These are phyloP conservation scores for Boletus eberwhitei DNA, from an alignment of 768 basidiomycete genomes.

Conservation along the genomic window DNA sequence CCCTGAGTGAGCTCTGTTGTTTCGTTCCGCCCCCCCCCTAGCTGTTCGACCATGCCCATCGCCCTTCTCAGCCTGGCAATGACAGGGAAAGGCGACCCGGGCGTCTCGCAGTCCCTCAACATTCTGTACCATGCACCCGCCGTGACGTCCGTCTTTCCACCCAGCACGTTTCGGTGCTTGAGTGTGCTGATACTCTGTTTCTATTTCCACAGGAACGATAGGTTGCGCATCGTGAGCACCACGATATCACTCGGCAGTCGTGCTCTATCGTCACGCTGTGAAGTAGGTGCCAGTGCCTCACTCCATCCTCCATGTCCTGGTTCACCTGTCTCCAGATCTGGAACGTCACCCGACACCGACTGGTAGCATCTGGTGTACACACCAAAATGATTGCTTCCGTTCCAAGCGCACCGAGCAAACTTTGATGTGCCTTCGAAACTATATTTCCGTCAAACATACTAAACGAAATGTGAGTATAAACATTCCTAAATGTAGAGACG, in stretches of 20 bases:
- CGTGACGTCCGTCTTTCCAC: constrained; percentile 29
- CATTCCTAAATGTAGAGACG: no score
- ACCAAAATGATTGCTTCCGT: constrained; percentile 48
- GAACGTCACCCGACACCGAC: constrained; percentile 48
- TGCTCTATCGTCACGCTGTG: constrained; percentile 45
- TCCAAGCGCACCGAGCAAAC: constrained; percentile 10
- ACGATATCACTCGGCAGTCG: constrained; percentile 49
- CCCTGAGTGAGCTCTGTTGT: background rate
- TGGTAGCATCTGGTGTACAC: constrained; percentile 54
- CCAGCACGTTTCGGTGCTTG: background rate
- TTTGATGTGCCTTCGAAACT: constrained; percentile 11
- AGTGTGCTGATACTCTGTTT: background rate
- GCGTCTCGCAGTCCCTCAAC: constrained; percentile 52
- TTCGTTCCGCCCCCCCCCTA: constrained; percentile 18
- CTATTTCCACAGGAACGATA: constrained; percentile 40
- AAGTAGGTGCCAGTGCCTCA: constrained; percentile 34
- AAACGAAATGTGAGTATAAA: constrained; percentile 1
- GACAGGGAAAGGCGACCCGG: constrained; percentile 23
- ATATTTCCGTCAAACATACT: constrained; percentile 9
- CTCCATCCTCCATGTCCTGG: background rate
- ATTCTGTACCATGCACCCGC: constrained; percentile 59
- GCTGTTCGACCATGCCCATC: constrained; percentile 51
- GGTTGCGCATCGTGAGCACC: constrained; percentile 48
- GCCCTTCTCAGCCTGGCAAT: constrained; percentile 31
- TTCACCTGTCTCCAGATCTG: constrained; percentile 42